Evolutionary conservation across 352 stramenopile genomes (phyloP).

Genomic region (Globisporangium nodosum): DNA sequence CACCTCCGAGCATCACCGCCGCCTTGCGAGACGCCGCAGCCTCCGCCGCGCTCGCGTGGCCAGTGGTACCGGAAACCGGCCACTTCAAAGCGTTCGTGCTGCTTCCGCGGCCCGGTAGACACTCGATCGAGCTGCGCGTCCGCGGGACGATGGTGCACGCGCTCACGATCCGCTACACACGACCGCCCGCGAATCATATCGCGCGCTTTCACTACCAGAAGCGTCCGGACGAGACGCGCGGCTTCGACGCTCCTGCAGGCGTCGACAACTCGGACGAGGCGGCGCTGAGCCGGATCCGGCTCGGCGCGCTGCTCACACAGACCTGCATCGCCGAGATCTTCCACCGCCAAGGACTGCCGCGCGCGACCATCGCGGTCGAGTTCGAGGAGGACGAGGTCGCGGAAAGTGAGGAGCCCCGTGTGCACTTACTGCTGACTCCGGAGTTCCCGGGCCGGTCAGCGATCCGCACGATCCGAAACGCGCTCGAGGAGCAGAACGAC

Average conservation of each 20-base stretch:
- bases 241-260: conserved; percentile 47
- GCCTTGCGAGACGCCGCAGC: neutral
- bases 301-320: conserved; percentile 52
- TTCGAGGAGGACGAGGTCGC: conserved; percentile 19
- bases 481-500: conserved; percentile 8
- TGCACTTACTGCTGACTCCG: conserved; percentile 41
- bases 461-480: neutral
- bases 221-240: conserved; percentile 26
- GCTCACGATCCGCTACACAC: conserved; percentile 36
- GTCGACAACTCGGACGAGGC: conserved; percentile 54
- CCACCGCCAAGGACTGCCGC: conserved; percentile 28
- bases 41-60: conserved; percentile 27
- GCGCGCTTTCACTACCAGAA: conserved; percentile 71
- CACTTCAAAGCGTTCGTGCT: conserved; percentile 63
- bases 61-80: conserved; percentile 32
- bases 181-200: conserved; percentile 19
- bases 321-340: conserved; percentile 52
- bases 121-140: conserved; percentile 23
- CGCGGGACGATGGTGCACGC: conserved; percentile 5
- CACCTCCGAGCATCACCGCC: conserved; percentile 3
- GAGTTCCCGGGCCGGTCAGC: conserved; percentile 15
- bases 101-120: conserved; percentile 39
- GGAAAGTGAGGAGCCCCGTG: conserved; percentile 30
- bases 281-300: conserved; percentile 36
- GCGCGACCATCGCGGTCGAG: conserved; percentile 48